A percentile compares a stretch with the other conserved stretches of the same genome.
phyloP scores from a whole-genome alignment of 352 stramenopile genomes.

The Globisporangium megalacanthum region DNA sequence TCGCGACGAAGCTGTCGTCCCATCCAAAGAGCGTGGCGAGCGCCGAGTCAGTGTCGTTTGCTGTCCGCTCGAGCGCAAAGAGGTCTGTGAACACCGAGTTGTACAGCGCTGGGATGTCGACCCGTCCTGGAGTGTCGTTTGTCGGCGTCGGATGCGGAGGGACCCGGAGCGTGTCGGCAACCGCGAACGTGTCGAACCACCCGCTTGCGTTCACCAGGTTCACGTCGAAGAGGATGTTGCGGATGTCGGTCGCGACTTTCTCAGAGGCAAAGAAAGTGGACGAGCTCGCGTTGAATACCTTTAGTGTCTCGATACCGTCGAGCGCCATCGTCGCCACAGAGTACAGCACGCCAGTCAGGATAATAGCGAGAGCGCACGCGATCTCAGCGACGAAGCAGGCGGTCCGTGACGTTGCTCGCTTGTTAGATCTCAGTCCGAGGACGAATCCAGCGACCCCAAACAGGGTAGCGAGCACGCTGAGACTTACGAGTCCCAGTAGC shows the following conservation, averaged over 20 bases:
- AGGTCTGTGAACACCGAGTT: slow-evolving; percentile 28
- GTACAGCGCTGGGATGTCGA: slow-evolving; percentile 46
- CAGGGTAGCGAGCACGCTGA: slow-evolving; percentile 22
- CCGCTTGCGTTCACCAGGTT: slow-evolving; percentile 34
- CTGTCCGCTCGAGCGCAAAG: slow-evolving; percentile 28
- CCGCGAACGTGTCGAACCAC: slow-evolving; percentile 34
- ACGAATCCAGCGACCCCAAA: slow-evolving; percentile 24
- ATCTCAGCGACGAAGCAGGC: slow-evolving; percentile 47
- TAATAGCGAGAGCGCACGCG: slow-evolving; percentile 29
- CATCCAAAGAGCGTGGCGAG: slow-evolving; percentile 45
- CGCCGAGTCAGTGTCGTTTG: slow-evolving; percentile 14
- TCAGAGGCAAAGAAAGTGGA: slow-evolving; percentile 21
- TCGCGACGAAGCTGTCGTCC: slow-evolving; percentile 34
- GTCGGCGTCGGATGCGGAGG: slow-evolving; percentile 48
- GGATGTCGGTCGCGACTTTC: slow-evolving; percentile 18
- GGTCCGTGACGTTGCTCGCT: slow-evolving; percentile 22
- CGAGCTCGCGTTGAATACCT: slow-evolving; percentile 31
- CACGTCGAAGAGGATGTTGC: slow-evolving; percentile 33
- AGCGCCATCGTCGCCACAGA: slow-evolving; percentile 34
- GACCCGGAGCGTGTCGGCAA: slow-evolving; percentile 54
- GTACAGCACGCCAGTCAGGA: slow-evolving; percentile 48
- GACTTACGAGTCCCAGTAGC: slow-evolving; percentile 23
- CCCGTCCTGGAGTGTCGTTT: slow-evolving; percentile 26
- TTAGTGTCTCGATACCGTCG: slow-evolving; percentile 40
- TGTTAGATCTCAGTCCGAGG: slow-evolving; percentile 35